Conservation (phyloP, 2,329 filamentous ascomycete genomes). For the Cephalotrichum gorgonifer region DNA sequence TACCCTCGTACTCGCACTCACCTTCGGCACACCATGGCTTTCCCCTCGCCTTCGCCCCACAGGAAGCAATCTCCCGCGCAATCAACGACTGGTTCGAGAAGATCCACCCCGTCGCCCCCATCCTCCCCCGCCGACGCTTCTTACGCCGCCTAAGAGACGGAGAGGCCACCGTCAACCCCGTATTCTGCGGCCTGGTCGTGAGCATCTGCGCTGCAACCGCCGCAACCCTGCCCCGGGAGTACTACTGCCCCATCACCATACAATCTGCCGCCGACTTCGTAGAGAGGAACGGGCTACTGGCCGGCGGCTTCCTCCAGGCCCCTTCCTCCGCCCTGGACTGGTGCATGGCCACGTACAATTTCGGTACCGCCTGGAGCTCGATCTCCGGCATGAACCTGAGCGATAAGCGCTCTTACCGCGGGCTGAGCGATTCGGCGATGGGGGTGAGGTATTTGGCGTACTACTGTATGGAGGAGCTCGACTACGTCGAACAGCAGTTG, state of each 20-base stretch:
- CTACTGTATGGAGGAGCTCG: background rate
- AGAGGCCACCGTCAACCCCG: conserved; percentile 8
- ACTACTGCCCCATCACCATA: conserved; percentile 17
- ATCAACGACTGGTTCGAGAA: conserved; percentile 24
- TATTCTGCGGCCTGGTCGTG: conserved; percentile 18
- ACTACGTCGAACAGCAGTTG: conserved; percentile 16
- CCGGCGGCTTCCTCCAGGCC: background rate
- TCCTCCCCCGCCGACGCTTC: conserved; percentile 20
- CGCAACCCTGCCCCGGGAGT: conserved; percentile 16
- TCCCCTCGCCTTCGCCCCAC: background rate
- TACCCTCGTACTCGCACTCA: background rate
- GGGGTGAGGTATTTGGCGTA: conserved; percentile 3
- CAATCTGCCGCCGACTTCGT: conserved; percentile 18
- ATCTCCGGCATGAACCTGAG: conserved; percentile 6
- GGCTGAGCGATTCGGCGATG: conserved; percentile 5
- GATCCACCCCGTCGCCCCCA: conserved; percentile 22
- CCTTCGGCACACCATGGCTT: background rate
- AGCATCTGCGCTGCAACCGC: conserved; percentile 22
- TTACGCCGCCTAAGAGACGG: conserved; percentile 15
- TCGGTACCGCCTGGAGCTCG: conserved; percentile 14
- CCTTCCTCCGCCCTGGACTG: conserved; percentile 20
- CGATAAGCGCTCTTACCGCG: conserved; percentile 6
- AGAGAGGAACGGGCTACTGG: conserved; percentile 15
- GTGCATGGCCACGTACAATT: conserved; percentile 24
- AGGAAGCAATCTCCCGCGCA: conserved; percentile 8